Percentiles rank a stretch among this genome's conserved stretches.
Evolutionary conservation across 2,329 filamentous ascomycete genomes (phyloP).

Genomic region (Emmonsiellopsis sp.): DNA sequence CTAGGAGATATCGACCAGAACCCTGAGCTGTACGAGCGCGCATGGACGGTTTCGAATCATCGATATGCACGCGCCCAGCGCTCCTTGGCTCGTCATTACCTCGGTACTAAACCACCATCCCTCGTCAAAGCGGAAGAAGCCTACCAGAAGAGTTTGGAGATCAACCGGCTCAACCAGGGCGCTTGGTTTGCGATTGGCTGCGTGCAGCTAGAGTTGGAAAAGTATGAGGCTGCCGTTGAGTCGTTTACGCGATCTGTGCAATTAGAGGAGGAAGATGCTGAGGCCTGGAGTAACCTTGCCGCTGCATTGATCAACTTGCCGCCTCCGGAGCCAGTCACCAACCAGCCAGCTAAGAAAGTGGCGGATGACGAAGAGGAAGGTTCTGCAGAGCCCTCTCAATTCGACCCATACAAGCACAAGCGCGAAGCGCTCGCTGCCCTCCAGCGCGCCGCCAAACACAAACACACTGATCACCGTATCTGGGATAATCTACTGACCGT

Average conservation of each 20-base stretch:
- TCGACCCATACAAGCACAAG: conserved; percentile 53
- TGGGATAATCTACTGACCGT: conserved; percentile 96
- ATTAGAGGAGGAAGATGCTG: conserved; percentile 77
- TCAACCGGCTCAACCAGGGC: conserved; percentile 72
- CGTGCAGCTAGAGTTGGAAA: conserved; percentile 66
- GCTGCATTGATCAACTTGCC: conserved; percentile 60
- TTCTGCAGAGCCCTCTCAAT: conserved; percentile 8
- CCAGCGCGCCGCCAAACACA: conserved; percentile 74
- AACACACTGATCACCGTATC: conserved; percentile 81
- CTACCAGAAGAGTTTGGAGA: conserved; percentile 66
- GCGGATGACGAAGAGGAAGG: conserved; percentile 21
- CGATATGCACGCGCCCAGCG: conserved; percentile 82
- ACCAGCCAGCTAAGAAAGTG: conserved; percentile 22
- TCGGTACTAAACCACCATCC: conserved; percentile 51
- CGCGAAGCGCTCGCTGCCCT: conserved; percentile 73
- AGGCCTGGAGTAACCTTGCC: conserved; percentile 92
- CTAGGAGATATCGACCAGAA: conserved; percentile 80
- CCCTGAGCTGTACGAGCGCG: conserved; percentile 65
- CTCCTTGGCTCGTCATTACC: conserved; percentile 71
- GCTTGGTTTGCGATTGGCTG: conserved; percentile 90
- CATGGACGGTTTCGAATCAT: conserved; percentile 75
- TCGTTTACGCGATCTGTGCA: conserved; percentile 77
- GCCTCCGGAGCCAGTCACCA: conserved; percentile 13
- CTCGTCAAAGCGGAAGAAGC: conserved; percentile 63
- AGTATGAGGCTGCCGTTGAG: conserved; percentile 70